Base-by-base conservation (phyloP, 1,139 yeast species). In the Wickerhamiella pararugosa region DNA sequence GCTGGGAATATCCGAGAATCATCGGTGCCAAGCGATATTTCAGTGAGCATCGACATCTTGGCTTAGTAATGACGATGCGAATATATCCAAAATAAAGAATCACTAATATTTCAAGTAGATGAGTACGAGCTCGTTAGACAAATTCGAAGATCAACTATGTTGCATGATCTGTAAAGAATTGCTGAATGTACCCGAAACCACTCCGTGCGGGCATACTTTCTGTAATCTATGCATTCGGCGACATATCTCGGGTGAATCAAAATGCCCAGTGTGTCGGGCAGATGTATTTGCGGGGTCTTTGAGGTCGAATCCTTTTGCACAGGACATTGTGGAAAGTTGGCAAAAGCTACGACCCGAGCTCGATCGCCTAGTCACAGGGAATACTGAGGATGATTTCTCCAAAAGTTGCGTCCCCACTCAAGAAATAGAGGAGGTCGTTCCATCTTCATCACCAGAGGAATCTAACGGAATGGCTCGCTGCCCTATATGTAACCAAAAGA, bases 161-260 rank as follows among this genome's bases (percentile, higher is more conserved):
- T 90, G 98, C 55, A 86, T 79, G 52, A 80, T 90, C n/a, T 90
- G 98, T 58, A 84, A 87, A 55, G 96, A 86, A 47, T 75, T 79
- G 49, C 66, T 82, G 47, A 69, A 64, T 37, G 87, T 92, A 0
- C 97, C 98, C 1, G 86, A 84, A 43, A 64, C 81, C 36, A 82
- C 96, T 1, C 70, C 79, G 5, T 87, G 97, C 62, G 79, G 82
- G 39, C 97, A 90, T 57, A 79, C 92, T 0, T 90, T 86, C 57
- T 90, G 98, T 58, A 84, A 95, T 1, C 69, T 79, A 25, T 90
- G 98, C 58, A 82, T 90, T 32, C 69, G 96, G 47, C 73, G 80
- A 49, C 75, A 79, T 48, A 61, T 87, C 38, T 65, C 75, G 25
- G 63, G 62, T 36, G 74, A 73, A 32, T 70, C 71, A 33, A 64